Percentiles rank a stretch among this genome's conserved stretches.
Conservation (phyloP, 2,329 filamentous ascomycete species). For the Botrytis deweyae region DNA sequence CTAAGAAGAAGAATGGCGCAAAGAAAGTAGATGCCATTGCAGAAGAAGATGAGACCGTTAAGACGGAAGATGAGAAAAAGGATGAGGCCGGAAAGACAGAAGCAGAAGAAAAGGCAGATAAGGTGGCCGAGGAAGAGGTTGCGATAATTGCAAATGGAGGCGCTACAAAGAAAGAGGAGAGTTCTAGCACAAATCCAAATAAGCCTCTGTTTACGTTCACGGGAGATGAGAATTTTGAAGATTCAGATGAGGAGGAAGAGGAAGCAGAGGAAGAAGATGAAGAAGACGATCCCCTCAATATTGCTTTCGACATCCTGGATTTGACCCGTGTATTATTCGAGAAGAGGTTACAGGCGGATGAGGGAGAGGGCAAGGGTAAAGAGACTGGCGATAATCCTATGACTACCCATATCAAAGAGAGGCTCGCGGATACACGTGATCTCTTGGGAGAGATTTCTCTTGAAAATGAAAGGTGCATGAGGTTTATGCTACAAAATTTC, state of each 20-base stretch:
- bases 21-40: constrained; percentile 43
- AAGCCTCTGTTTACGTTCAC: constrained; percentile 89
- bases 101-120: constrained; percentile 45
- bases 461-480: constrained; percentile 76
- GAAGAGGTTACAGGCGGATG: constrained; percentile 52
- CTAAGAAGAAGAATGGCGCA: constrained; percentile 44
- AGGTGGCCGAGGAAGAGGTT: constrained; percentile 49
- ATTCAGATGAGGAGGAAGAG: constrained; percentile 72
- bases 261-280: constrained; percentile 45
- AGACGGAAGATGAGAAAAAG: constrained; percentile 52
- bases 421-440: constrained; percentile 80
- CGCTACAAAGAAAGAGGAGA: constrained; percentile 40
- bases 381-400: constrained; percentile 42
- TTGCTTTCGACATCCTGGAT: constrained; percentile 82
- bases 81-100: constrained; percentile 44
- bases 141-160: constrained; percentile 40
- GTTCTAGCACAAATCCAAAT: constrained; percentile 46
- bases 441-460: constrained; percentile 94
- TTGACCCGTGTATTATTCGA: constrained; percentile 67
- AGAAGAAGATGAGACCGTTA: constrained; percentile 55
- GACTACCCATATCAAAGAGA: constrained; percentile 69
- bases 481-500: not conserved
- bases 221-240: constrained; percentile 90
- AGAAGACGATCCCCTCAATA: constrained; percentile 66
- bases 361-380: constrained; percentile 49